A percentile compares a stretch with the other conserved stretches of the same genome.
These are phyloP conservation scores for Coffea humblotiana DNA, from an alignment of 305 asterid genomes.

Conservation along the genomic window DNA sequence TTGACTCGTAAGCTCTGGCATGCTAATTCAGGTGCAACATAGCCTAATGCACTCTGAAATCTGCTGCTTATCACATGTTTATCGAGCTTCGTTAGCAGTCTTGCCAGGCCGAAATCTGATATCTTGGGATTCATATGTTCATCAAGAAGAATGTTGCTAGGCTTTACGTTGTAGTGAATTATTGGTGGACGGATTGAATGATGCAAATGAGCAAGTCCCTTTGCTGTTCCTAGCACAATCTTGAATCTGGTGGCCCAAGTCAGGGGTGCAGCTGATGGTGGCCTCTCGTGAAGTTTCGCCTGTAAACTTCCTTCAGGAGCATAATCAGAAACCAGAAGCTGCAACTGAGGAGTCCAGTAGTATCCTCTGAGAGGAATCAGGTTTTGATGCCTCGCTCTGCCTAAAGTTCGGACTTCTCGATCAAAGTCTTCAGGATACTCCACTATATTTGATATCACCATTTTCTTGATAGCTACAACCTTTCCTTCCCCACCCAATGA, in stretches of 20 bases:
- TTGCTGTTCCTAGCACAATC: constrained; percentile 71
- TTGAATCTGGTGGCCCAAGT: constrained; percentile 71
- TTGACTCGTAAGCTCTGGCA: constrained; percentile 89
- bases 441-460: constrained; percentile 54
- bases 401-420: constrained; percentile 65
- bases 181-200: constrained; percentile 77
- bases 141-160: constrained; percentile 78
- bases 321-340: constrained; percentile 76
- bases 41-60: constrained; percentile 76
- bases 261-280: constrained; percentile 41
- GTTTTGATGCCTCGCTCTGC: constrained; percentile 78
- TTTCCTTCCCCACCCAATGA: constrained; percentile 50
- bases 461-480: constrained; percentile 70
- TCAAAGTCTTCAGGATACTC: constrained; percentile 83
- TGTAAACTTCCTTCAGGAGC: constrained; percentile 66
- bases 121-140: constrained; percentile 60
- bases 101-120: constrained; percentile 73
- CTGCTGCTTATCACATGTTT: constrained; percentile 57
- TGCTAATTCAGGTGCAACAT: constrained; percentile 84
- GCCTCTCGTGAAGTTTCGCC: constrained; percentile 55
- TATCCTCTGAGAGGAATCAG: constrained; percentile 68
- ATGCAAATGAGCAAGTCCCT: constrained; percentile 85
- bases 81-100: constrained; percentile 63
- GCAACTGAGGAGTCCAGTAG: constrained; percentile 89
- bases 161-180: constrained; percentile 81